Conservation (phyloP, 495 filamentous ascomycete species). For the Xeromyces bisporus region DNA sequence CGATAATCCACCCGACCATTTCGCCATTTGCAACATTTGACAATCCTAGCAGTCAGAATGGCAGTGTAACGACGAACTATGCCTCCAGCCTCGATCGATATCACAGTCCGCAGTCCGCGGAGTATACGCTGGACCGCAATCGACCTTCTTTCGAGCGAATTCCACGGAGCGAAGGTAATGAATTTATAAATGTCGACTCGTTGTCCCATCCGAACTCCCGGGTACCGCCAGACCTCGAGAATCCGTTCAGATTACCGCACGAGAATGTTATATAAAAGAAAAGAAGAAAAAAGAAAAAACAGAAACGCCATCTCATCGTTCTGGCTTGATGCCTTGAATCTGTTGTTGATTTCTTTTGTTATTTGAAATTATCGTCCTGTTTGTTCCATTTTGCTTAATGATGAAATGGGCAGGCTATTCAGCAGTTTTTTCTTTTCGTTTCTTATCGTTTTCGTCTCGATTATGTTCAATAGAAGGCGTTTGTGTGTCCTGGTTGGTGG, state of each 20-base stretch:
- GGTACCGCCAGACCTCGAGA: slow-evolving; percentile 24
- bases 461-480: slow-evolving; percentile 26
- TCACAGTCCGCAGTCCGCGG: slow-evolving; percentile 35
- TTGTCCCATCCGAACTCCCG: slow-evolving; percentile 63
- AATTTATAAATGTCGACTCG: slow-evolving; percentile 52
- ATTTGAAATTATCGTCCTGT: not conserved
- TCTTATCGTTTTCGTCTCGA: slow-evolving; percentile 5
- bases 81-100: slow-evolving; percentile 44
- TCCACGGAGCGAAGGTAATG: slow-evolving; percentile 65
- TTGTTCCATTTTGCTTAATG: slow-evolving; percentile 11
- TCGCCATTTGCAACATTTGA: slow-evolving; percentile 60
- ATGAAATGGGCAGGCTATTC: slow-evolving; percentile 19
- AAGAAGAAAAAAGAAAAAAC: too few species aligned
- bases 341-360: not conserved
- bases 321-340: slow-evolving; percentile 4
- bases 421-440: slow-evolving; percentile 9
- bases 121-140: slow-evolving; percentile 62
- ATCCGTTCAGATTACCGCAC: slow-evolving; percentile 20
- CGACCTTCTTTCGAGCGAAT: slow-evolving; percentile 29
- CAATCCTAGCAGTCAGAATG: slow-evolving; percentile 72
- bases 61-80: slow-evolving; percentile 87
- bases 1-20: slow-evolving; percentile 81
- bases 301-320: too few species aligned
- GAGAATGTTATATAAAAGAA: too few species aligned
- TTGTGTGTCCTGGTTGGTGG: slow-evolving; percentile 20